Evolutionary conservation across 345 rosid species (phyloP).

Genomic region (Lepidium didymum): DNA sequence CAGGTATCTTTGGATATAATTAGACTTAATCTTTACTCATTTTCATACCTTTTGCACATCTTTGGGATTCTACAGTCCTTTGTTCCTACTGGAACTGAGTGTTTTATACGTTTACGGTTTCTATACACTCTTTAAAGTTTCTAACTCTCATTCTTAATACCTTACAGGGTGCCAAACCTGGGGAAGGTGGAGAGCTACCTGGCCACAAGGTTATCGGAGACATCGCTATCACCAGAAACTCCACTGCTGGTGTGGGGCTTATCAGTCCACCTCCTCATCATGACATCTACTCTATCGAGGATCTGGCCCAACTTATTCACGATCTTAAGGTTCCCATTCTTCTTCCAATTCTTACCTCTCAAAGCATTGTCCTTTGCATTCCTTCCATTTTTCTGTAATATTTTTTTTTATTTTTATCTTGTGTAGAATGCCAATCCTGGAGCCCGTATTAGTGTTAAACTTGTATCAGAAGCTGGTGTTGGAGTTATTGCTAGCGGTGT

Average conservation of each 20-base stretch:
- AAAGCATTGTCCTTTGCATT: background rate
- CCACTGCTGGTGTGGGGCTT: slow-evolving; percentile 98
- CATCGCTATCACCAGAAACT: slow-evolving; percentile 91
- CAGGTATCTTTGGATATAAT: slow-evolving; percentile 52
- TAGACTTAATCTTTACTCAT: slow-evolving; percentile 7
- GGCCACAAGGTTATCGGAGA: slow-evolving; percentile 99
- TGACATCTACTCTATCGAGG: slow-evolving; percentile 98
- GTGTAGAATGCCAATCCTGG: slow-evolving; percentile 86
- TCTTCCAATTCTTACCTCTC: background rate
- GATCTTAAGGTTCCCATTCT: slow-evolving; percentile 83
- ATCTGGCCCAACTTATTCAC: slow-evolving; percentile 95
- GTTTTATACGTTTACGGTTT: slow-evolving; percentile 36
- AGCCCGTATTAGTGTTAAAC: slow-evolving; percentile 90
- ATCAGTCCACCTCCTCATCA: slow-evolving; percentile 99
- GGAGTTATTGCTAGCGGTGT: slow-evolving; percentile 99
- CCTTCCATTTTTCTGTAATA: slow-evolving; percentile 1
- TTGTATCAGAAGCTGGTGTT: slow-evolving; percentile 99
- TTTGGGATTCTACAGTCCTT: slow-evolving; percentile 36
- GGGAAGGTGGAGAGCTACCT: slow-evolving; percentile 99
- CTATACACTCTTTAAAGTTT: background rate
- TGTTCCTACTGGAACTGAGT: slow-evolving; percentile 34
- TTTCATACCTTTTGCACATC: slow-evolving; percentile 32
- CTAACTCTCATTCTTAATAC: slow-evolving; percentile 12
- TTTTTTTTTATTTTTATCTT: background rate
- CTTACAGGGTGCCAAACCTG: slow-evolving; percentile 97